Base-by-base conservation (phyloP, 805 yeast species). In the Kluyveromyces nonfermentans region DNA sequence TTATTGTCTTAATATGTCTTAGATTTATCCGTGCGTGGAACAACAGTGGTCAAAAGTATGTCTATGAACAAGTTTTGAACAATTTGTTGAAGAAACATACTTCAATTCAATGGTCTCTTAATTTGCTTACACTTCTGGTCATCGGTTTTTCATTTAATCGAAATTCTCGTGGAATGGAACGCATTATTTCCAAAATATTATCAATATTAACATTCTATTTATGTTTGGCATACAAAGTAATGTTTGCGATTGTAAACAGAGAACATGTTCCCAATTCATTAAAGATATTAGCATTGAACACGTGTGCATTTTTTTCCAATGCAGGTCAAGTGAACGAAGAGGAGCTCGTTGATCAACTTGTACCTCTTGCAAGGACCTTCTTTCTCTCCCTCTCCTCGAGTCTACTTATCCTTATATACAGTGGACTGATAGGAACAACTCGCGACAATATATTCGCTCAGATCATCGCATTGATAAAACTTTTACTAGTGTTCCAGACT, bases 31-130 rank as follows among this genome's bases (percentile, higher is more conserved):
- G 93, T 44, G 82, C 86, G 1, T 93, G 96, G 95, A 85, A 82
- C 55, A 82, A 82, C 51, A 78, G 90, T 41, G 97, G 97, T 1
- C 97, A 89, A 56, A 93, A 93, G 51, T 80, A 73, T 57, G 65
- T 70, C 35, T 70, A 74, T 14, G 71, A 71, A 16, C 60, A 69
- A 38, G 78, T 78, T 34, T 51, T 82, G 4, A 68, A 77, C 0
- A 57, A 70, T 1, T 65, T 65, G 34, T 55, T 88, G 2, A 50
- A 59, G 7, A 49, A 52, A 0, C 47, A 65, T 46, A 42, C 64
- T 1, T 40, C 46, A 1, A 17, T 70, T 9, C 63, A 74, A 32
- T 80, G 88, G 88, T 32, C 48, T 2, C 52, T 80, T 8, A 69
- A 72, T 16, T 40, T 68, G 0, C 5, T 68, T 2, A 71, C 84